phyloP scores from a whole-genome alignment of 2,329 filamentous ascomycete genomes.

The Ceratocystis variospora region DNA sequence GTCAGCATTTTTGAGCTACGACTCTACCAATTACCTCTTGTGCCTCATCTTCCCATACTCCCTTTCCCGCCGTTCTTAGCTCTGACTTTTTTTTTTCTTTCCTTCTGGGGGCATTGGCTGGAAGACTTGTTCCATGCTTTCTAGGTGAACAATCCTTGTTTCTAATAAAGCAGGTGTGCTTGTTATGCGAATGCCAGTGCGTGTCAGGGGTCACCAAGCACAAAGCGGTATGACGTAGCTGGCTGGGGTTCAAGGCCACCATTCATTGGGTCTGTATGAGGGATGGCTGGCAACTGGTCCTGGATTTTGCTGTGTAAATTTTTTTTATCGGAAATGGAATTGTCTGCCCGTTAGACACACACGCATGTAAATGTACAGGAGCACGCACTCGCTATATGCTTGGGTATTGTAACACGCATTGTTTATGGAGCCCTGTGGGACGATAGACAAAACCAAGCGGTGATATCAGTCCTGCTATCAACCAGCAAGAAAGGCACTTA shows the following conservation, averaged over 20 bases:
- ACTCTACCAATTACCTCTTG: neutral
- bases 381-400: neutral
- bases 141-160: neutral
- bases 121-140: neutral
- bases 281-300: neutral
- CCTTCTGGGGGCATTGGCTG: neutral
- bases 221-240: conserved; percentile 6
- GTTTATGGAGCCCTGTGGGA: neutral
- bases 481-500: neutral
- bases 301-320: neutral
- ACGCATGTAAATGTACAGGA: neutral
- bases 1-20: neutral
- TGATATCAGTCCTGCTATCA: neutral
- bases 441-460: neutral
- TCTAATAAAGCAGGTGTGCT: neutral
- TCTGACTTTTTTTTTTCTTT: neutral
- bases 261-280: neutral
- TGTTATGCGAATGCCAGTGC: conserved; percentile 5
- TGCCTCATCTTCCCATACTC: neutral
- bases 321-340: neutral
- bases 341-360: no score
- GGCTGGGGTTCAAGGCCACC: neutral
- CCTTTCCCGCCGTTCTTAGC: neutral
- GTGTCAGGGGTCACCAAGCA: conserved; percentile 2
- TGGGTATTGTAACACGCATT: neutral